Evolutionary conservation across 2,329 filamentous ascomycete genomes (phyloP).

Genomic region (Fusarium kyushuense): DNA sequence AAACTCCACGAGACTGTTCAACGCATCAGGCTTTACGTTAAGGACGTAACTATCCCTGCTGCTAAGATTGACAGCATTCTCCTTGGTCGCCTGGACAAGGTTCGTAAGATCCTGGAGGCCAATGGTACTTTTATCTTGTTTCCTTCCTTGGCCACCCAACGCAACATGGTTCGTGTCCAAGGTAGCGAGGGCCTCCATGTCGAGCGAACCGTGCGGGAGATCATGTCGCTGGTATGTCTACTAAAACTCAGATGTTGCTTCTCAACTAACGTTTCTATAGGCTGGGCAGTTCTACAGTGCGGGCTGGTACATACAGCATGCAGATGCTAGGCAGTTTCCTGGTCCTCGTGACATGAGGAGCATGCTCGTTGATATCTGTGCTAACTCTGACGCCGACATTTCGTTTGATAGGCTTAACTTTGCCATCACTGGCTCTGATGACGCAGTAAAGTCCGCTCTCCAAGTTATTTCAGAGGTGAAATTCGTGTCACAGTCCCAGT

Average conservation of each 20-base stretch:
- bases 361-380: constrained; percentile 96
- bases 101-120: constrained; percentile 96
- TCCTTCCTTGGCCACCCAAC: constrained; percentile 86
- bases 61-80: constrained; percentile 96
- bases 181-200: constrained; percentile 93
- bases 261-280: constrained; percentile 58
- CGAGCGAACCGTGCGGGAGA: constrained; percentile 92
- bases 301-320: constrained; percentile 91
- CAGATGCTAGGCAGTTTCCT: constrained; percentile 72
- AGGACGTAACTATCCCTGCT: constrained; percentile 89
- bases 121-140: constrained; percentile 97
- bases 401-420: constrained; percentile 96
- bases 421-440: constrained; percentile 93
- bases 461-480: constrained; percentile 92
- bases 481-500: constrained; percentile 87
- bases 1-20: constrained; percentile 88
- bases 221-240: constrained; percentile 86
- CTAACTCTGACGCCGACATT: constrained; percentile 94
- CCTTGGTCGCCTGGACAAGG: constrained; percentile 91
- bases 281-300: constrained; percentile 98
- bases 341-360: constrained; percentile 80
- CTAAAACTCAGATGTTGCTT: background rate
- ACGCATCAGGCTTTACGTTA: constrained; percentile 85
- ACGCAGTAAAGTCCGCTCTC: constrained; percentile 95
- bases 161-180: constrained; percentile 87